These are phyloP conservation scores for Lodderomyces metapsilosis DNA, from an alignment of 1,139 yeast genomes.

Conservation along the genomic window DNA sequence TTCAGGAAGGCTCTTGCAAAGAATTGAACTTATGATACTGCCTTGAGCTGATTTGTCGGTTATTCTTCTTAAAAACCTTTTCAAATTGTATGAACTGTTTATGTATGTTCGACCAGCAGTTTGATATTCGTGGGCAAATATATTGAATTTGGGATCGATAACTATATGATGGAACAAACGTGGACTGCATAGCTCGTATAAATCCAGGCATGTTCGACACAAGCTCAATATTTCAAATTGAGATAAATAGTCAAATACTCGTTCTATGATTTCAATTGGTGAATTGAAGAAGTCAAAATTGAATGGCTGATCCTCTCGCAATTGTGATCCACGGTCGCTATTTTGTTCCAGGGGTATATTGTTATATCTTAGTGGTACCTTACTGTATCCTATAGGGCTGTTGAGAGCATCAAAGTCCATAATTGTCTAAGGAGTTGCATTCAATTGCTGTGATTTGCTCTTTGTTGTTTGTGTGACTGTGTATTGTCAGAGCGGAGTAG, in stretches of 20 bases:
- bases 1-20: constrained; percentile 33
- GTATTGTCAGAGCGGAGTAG: too few relatives aligned
- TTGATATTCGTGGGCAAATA: constrained; percentile 29
- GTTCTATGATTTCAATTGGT: constrained; percentile 38
- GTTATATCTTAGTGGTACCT: constrained; percentile 19
- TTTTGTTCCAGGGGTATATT: background rate
- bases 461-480: too few relatives aligned
- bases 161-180: constrained; percentile 38
- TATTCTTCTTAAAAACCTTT: constrained; percentile 25
- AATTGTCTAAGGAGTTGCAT: too few relatives aligned
- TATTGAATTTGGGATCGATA: constrained; percentile 37
- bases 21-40: constrained; percentile 20
- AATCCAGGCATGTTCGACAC: constrained; percentile 27
- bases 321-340: background rate
- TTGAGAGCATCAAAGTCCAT: background rate
- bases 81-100: constrained; percentile 34
- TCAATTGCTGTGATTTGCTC: too few relatives aligned
- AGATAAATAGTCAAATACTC: constrained; percentile 32
- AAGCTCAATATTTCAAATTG: constrained; percentile 43
- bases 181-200: constrained; percentile 30
- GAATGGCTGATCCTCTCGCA: background rate
- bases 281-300: constrained; percentile 16
- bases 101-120: constrained; percentile 28
- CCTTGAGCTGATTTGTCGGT: constrained; percentile 6
- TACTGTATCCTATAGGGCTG: constrained; percentile 27